Conservation (phyloP, 345 rosid species). For the Combretum micranthum region DNA sequence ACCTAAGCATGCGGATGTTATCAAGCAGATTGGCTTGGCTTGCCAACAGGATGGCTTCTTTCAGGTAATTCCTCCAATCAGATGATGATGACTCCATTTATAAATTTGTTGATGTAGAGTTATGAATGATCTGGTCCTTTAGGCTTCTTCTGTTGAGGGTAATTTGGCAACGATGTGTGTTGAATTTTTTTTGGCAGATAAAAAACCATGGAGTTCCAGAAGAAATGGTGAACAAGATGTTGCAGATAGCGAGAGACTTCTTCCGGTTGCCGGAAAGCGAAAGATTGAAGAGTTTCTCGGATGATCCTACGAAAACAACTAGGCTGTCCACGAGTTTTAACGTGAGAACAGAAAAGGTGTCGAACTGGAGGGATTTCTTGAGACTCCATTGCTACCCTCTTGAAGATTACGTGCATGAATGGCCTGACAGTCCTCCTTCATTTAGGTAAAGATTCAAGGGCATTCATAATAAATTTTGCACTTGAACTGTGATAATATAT, state of each 20-base stretch:
- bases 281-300: conserved; percentile 55
- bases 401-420: conserved; percentile 45
- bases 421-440: conserved; percentile 72
- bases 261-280: conserved; percentile 60
- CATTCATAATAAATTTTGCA: too few species aligned
- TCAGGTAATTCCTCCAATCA: too few species aligned
- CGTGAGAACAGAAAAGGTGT: conserved; percentile 48
- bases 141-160: too few species aligned
- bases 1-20: conserved; percentile 23
- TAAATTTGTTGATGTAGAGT: too few species aligned
- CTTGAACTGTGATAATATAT: too few species aligned
- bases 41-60: conserved; percentile 60
- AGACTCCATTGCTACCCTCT: conserved; percentile 77
- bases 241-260: conserved; percentile 39
- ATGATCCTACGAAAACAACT: conserved; percentile 48
- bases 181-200: conserved; percentile 27
- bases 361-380: conserved; percentile 83
- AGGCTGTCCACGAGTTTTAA: conserved; percentile 78
- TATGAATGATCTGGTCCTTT: too few species aligned
- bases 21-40: conserved; percentile 44
- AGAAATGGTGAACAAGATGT: conserved; percentile 21
- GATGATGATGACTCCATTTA: too few species aligned
- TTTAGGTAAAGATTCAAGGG: conserved; percentile 32
- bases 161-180: too few species aligned
- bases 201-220: conserved; percentile 65